Base-by-base conservation (phyloP, 2,329 filamentous ascomycete genomes). In the Orbilia quercus region DNA sequence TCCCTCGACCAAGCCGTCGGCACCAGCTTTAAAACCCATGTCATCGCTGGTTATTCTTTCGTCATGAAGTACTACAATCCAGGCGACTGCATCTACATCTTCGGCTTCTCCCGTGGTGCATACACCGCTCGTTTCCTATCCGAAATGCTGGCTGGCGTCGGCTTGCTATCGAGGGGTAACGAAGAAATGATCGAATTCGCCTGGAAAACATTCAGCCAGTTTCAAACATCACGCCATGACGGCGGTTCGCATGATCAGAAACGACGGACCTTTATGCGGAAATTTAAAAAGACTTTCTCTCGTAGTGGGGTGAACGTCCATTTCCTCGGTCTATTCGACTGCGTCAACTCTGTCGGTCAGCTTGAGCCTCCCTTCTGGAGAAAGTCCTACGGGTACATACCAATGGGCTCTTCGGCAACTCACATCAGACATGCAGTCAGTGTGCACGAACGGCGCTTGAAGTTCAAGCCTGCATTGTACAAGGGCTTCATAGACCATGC, bases 261-360 rank as follows among this genome's bases (percentile, higher is more conserved):
- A 58, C 65, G 78, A 28, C n/a, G 63, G 12, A 75, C 77, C 2
- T 79, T 75, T 40, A 77, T 75, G 70, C 59, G 66, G 23, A 75
- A 76, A 23, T 85, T 85, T 63, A 82, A 82, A 53, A 80, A 80
- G 20, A 85, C 83, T 0, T 85, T 85, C 67, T 84, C 83, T 75
- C 82, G 82, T 42, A 77, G 79, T 16, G 81, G 82, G 47, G 83
- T 85, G 54, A 82, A 82, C 38, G 69, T 85, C 5, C 83, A 84
- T 77, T 86, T 86, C 77, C 82, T 86, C n/a, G 85, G 85, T 0
- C 80, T 86, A 44, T 86, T 84, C 80, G 84, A 86, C 75, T 84
- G 82, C 69, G 84, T 86, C 44, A 85, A 84, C 76, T 84, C 82
- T 1, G 84, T 86, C 6, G 76, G 77, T 7, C 75, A 76, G 23